phyloP scores from a whole-genome alignment of 208 protist species.

The Leishmania martiniquensis region DNA sequence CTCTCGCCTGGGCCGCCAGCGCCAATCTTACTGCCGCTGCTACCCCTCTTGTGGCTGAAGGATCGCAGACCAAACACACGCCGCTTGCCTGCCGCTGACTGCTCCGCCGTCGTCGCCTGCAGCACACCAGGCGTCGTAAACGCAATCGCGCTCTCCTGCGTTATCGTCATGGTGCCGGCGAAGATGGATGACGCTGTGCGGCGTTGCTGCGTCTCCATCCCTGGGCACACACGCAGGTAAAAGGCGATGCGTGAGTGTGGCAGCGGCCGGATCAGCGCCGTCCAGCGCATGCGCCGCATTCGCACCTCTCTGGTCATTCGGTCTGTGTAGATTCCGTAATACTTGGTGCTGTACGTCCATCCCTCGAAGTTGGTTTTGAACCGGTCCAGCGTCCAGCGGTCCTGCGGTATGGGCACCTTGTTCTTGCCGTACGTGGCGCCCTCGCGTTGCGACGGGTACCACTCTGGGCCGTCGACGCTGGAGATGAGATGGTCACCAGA shows the following conservation, averaged over 20 bases:
- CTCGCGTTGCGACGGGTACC: constrained; percentile 66
- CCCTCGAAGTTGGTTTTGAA: constrained; percentile 75
- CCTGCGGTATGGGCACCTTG: constrained; percentile 17
- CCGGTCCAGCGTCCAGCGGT: constrained; percentile 67
- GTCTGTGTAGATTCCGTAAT: constrained; percentile 69
- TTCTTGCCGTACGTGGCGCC: constrained; percentile 39
- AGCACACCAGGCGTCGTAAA: constrained; percentile 41
- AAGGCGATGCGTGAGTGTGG: constrained; percentile 52
- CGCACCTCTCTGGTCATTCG: constrained; percentile 37
- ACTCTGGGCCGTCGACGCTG: constrained; percentile 65
- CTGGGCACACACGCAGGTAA: constrained; percentile 45
- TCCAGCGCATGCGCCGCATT: constrained; percentile 77
- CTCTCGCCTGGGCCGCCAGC: constrained; percentile 3
- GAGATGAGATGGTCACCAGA: constrained; percentile 41
- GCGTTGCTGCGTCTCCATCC: constrained; percentile 46
- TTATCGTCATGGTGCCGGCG: constrained; percentile 6
- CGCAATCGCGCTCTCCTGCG: constrained; percentile 24
- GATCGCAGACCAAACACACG: constrained; percentile 7
- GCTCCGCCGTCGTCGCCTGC: constrained; percentile 32
- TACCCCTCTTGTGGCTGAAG: constrained; percentile 14
- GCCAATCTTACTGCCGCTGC: constrained; percentile 15
- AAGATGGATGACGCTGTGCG: constrained; percentile 4
- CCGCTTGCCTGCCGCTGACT: constrained; percentile 18
- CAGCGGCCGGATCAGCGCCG: constrained; percentile 51
- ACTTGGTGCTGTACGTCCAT: constrained; percentile 77